A percentile compares a stretch with the other conserved stretches of the same genome.
Conservation (phyloP, 2,329 filamentous ascomycete species). For the Lasiodiplodia sp. region DNA sequence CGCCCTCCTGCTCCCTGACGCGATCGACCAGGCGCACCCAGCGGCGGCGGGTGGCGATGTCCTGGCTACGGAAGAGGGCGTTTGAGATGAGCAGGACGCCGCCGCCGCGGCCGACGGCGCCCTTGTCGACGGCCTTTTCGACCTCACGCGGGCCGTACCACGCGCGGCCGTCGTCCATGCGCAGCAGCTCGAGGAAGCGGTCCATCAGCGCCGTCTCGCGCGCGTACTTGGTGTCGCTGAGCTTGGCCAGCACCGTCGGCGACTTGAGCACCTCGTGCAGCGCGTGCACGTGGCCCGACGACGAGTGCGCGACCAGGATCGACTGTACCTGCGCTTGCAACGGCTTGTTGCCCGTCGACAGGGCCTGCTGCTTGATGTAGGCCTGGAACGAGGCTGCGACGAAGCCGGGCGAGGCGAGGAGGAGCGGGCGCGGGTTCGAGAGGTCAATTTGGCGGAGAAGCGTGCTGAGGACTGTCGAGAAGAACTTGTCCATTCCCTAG, state of each 20-base stretch:
- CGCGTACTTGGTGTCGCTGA: conserved; percentile 88
- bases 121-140: conserved; percentile 80
- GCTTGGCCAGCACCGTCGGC: conserved; percentile 75
- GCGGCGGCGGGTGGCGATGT: conserved; percentile 75
- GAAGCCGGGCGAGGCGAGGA: conserved; percentile 91
- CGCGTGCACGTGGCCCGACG: conserved; percentile 84
- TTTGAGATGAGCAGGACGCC: conserved; percentile 88
- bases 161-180: conserved; percentile 84
- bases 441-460: conserved; percentile 82
- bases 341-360: conserved; percentile 74
- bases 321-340: conserved; percentile 69
- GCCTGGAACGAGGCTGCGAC: conserved; percentile 81
- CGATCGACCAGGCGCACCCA: conserved; percentile 89
- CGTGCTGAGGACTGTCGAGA: conserved; percentile 75
- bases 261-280: conserved; percentile 87
- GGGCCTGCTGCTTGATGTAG: conserved; percentile 69
- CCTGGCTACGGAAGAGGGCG: conserved; percentile 82
- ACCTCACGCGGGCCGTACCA: conserved; percentile 91
- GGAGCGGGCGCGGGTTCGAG: conserved; percentile 69
- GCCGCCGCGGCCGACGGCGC: conserved; percentile 86
- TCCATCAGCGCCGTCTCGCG: conserved; percentile 86
- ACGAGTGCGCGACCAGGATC: conserved; percentile 78
- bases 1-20: conserved; percentile 80
- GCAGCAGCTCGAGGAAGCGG: conserved; percentile 77
- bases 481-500: conserved; percentile 75